phyloP scores from a whole-genome alignment of 306 rosid species.

The Gleditsia sinensis region DNA sequence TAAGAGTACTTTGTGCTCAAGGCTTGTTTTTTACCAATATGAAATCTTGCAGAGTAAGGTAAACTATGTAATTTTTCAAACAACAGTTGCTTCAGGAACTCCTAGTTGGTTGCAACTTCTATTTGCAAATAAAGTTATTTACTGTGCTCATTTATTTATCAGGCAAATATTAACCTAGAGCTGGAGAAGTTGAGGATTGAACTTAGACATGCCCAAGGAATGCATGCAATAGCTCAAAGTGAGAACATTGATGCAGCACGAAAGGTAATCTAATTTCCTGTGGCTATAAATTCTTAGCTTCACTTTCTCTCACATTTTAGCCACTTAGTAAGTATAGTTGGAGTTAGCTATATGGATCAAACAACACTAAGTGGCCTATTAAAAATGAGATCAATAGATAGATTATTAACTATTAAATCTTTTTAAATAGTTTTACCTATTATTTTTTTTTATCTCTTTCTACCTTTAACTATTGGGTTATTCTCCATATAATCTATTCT shows the following conservation, averaged over 20 bases:
- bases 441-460: too few species aligned
- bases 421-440: too few species aligned
- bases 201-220: conserved; percentile 86
- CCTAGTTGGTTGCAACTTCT: not conserved
- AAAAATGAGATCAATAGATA: too few species aligned
- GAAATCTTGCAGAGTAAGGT: not conserved
- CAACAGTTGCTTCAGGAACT: conserved; percentile 19
- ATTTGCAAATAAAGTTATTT: conserved; percentile 22
- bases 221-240: conserved; percentile 82
- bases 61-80: not conserved
- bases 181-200: conserved; percentile 88
- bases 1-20: not conserved
- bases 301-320: conserved; percentile 2
- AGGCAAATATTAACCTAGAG: conserved; percentile 70
- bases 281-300: conserved; percentile 16
- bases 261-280: conserved; percentile 55
- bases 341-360: too few species aligned
- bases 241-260: conserved; percentile 81
- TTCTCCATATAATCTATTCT: too few species aligned
- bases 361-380: too few species aligned
- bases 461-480: too few species aligned
- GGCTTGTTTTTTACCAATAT: not conserved
- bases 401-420: too few species aligned
- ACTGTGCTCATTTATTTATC: conserved; percentile 36
- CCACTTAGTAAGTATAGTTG: conserved; percentile 17